Percentiles rank a stretch among this genome's conserved stretches.
These are phyloP conservation scores for Sporisorium iseilematis-ciliati DNA, from an alignment of 1,284 basidiomycete species.

Conservation along the genomic window DNA sequence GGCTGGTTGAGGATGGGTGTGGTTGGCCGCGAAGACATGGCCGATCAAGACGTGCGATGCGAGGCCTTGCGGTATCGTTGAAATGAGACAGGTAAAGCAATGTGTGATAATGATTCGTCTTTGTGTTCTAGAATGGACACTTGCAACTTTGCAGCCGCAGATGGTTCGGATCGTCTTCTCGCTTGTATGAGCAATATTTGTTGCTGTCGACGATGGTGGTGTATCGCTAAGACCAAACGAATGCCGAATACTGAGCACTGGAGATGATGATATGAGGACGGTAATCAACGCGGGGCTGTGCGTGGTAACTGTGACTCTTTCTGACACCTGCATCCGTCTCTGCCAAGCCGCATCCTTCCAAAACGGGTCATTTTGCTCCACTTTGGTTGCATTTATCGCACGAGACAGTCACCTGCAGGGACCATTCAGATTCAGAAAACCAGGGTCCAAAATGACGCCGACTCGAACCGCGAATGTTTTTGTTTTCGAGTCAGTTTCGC, in stretches of 20 bases:
- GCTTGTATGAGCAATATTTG: neutral
- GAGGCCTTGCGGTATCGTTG: neutral
- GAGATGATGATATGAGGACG: too few species aligned
- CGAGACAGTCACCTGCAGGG: slow-evolving; percentile 6
- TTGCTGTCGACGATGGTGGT: neutral
- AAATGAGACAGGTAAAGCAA: neutral
- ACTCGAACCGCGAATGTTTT: too few species aligned
- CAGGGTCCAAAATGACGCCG: slow-evolving; percentile 2
- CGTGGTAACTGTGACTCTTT: too few species aligned
- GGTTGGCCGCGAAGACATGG: slow-evolving; percentile 31
- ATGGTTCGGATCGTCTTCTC: neutral
- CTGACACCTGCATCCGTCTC: neutral
- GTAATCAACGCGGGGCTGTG: neutral
- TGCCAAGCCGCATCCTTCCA: slow-evolving; percentile 3
- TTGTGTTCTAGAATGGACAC: neutral
- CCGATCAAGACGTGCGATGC: neutral
- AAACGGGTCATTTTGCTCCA: slow-evolving; percentile 6
- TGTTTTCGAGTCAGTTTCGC: too few species aligned
- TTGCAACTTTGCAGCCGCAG: neutral
- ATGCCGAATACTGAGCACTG: neutral
- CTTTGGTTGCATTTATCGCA: neutral
- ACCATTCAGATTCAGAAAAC: neutral
- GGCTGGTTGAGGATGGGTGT: slow-evolving; percentile 43
- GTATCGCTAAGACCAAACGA: neutral
- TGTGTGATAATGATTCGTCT: neutral